A percentile compares a stretch with the other conserved stretches of the same genome.
Evolutionary conservation across 352 stramenopile genomes (phyloP).

Genomic region (Blastocystis sp.): DNA sequence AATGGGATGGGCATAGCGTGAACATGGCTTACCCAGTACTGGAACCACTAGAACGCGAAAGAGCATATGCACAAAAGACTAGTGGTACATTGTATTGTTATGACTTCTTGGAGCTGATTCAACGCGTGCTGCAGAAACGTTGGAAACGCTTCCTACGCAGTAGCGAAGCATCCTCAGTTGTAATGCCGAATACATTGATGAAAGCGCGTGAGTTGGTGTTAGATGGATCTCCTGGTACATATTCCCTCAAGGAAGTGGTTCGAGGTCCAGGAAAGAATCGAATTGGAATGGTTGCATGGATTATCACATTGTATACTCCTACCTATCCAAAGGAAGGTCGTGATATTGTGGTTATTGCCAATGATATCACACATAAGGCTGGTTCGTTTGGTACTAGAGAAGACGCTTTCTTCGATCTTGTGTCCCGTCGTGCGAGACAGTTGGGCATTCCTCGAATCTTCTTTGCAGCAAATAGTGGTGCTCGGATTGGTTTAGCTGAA

Average conservation of each 20-base stretch:
- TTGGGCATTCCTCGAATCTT: slow-evolving; percentile 89
- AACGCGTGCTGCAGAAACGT: slow-evolving; percentile 84
- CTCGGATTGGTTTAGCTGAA: slow-evolving; percentile 93
- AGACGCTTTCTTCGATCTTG: slow-evolving; percentile 95
- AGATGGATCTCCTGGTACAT: slow-evolving; percentile 66
- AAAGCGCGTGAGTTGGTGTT: slow-evolving; percentile 73
- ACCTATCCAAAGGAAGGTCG: slow-evolving; percentile 70
- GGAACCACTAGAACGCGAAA: slow-evolving; percentile 86
- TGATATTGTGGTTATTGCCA: slow-evolving; percentile 95
- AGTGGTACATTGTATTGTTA: slow-evolving; percentile 95
- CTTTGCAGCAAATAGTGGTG: slow-evolving; percentile 96
- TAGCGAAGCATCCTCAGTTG: background rate
- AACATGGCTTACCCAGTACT: slow-evolving; percentile 90
- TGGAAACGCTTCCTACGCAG: slow-evolving; percentile 80
- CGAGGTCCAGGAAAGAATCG: slow-evolving; percentile 87
- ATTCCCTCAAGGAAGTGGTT: slow-evolving; percentile 71
- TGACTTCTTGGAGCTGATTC: slow-evolving; percentile 95
- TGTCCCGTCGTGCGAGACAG: slow-evolving; percentile 84
- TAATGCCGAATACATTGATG: slow-evolving; percentile 67
- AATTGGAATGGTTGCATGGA: slow-evolving; percentile 98
- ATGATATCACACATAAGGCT: slow-evolving; percentile 98
- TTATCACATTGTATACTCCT: slow-evolving; percentile 90
- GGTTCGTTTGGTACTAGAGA: slow-evolving; percentile 97
- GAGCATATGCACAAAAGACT: slow-evolving; percentile 75
- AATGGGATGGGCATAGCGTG: slow-evolving; percentile 86